Percentiles rank a stretch among this genome's conserved stretches.
Evolutionary conservation across 2,329 filamentous ascomycete species (phyloP).

Genomic region (Fusarium vanettenii): DNA sequence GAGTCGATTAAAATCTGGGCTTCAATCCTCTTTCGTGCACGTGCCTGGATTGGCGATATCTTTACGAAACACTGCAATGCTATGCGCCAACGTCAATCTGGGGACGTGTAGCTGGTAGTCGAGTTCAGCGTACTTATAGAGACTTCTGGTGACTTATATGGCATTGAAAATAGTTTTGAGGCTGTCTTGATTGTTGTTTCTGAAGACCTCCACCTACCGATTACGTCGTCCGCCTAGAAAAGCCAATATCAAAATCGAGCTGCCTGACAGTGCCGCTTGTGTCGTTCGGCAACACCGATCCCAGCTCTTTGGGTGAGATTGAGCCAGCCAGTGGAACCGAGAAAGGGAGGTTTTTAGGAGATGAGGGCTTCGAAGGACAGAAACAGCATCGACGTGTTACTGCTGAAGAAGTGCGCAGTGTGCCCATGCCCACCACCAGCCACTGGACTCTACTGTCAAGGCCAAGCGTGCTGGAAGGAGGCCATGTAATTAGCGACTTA

Average conservation of each 20-base stretch:
- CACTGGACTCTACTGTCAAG: slow-evolving; percentile 28
- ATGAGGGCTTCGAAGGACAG: slow-evolving; percentile 28
- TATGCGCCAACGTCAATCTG: not conserved
- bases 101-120: not conserved
- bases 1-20: slow-evolving; percentile 23
- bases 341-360: slow-evolving; percentile 28
- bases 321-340: slow-evolving; percentile 1
- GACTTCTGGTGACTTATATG: not conserved
- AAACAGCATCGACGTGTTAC: not conserved
- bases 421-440: slow-evolving; percentile 17
- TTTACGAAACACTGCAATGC: not conserved
- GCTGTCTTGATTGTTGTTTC: not conserved
- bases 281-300: slow-evolving; percentile 12
- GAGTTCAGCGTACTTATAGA: not conserved
- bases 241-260: not conserved
- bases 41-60: not conserved
- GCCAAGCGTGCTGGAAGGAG: not conserved
- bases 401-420: not conserved
- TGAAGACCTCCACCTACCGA: not conserved
- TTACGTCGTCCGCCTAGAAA: not conserved
- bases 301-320: not conserved
- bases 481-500: not conserved
- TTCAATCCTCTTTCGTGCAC: not conserved
- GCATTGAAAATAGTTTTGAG: not conserved
- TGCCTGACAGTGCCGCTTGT: slow-evolving; percentile 21